phyloP scores from a whole-genome alignment of 495 filamentous ascomycete species.

The Lasiosphaeriaceae sp. region DNA sequence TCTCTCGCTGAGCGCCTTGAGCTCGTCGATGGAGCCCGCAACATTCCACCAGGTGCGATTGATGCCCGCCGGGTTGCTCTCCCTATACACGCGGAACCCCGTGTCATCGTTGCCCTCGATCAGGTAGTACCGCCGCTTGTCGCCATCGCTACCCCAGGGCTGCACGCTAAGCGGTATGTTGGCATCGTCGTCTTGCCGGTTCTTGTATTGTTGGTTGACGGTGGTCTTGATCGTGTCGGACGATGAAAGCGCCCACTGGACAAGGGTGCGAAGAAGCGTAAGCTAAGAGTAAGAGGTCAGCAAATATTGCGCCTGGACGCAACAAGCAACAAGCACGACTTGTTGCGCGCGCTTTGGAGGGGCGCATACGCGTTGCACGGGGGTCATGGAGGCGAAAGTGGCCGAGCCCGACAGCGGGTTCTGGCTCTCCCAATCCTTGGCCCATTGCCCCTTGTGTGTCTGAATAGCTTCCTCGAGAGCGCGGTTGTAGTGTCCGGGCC shows the following conservation, averaged over 20 bases:
- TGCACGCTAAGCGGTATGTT: slow-evolving; percentile 93
- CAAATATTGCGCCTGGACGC: neutral
- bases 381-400: slow-evolving; percentile 73
- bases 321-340: neutral
- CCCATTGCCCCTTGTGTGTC: slow-evolving; percentile 85
- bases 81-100: slow-evolving; percentile 87
- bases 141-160: slow-evolving; percentile 86
- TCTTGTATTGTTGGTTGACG: slow-evolving; percentile 87
- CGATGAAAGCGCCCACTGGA: slow-evolving; percentile 85
- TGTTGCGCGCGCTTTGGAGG: too few species aligned
- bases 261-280: slow-evolving; percentile 72
- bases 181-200: slow-evolving; percentile 83
- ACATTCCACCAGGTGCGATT: slow-evolving; percentile 87
- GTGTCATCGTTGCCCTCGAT: slow-evolving; percentile 95
- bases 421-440: slow-evolving; percentile 75
- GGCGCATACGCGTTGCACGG: slow-evolving; percentile 70
- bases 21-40: slow-evolving; percentile 84
- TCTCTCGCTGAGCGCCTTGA: slow-evolving; percentile 67
- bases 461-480: slow-evolving; percentile 91
- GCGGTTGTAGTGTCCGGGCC: slow-evolving; percentile 81
- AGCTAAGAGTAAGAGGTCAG: slow-evolving; percentile 50
- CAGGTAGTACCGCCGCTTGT: slow-evolving; percentile 89
- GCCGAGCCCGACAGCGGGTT: slow-evolving; percentile 77
- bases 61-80: slow-evolving; percentile 78
- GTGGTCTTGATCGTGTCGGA: slow-evolving; percentile 78